Evolutionary conservation across 345 rosid species (phyloP), one percentile per base, ranked within the genome.

Genomic region (Luvunga scandens): DNA sequence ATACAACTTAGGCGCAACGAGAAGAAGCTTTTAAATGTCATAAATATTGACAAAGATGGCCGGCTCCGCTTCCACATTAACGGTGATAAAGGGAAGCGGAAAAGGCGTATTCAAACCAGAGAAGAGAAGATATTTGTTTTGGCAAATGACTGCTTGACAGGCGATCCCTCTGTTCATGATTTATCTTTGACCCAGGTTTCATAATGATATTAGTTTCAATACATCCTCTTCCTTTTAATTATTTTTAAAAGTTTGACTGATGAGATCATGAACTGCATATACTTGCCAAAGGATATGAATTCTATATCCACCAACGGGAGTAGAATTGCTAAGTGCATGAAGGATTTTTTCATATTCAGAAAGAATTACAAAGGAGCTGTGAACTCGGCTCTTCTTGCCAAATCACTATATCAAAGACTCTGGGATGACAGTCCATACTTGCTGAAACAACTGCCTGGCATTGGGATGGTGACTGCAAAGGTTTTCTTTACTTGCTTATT

Each of bases 1-100:
- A 96, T 96, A 91, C 99, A 94, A 83, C 97, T 96, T 72, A 85
- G 99, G 69, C 97, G 98, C 81, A 94, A 89, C 78, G 99, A 96
- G 86, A 96, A 96, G 91, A 96, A 92, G 87, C 86, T 90, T 82
- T 85, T 96, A 70, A 96, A 96, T 83, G 97, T 94, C 77, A 85
- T 96, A 80, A 94, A 96, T 68, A 78, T 83, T n/a, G 97, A 96
- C 76, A 94, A 88, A 84, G 91, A 87, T 86, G 88, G 89, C 66
- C 84, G 97, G 69, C 97, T 96, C 60, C 89, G 95, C 50, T 96
- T 96, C 87, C 99, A 96, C 81, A 79, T 96, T 78, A 86, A 75
- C 69, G 95, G 86, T 78, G 95, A 90, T 69, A 96, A 92, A 81
- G 92, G 96, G 68, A 92, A 89, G 85, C 86, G 97, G 76, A 96